Evolutionary conservation across 306 rosid species (phyloP).

Genomic region (Dalbergia cochinchinensis): DNA sequence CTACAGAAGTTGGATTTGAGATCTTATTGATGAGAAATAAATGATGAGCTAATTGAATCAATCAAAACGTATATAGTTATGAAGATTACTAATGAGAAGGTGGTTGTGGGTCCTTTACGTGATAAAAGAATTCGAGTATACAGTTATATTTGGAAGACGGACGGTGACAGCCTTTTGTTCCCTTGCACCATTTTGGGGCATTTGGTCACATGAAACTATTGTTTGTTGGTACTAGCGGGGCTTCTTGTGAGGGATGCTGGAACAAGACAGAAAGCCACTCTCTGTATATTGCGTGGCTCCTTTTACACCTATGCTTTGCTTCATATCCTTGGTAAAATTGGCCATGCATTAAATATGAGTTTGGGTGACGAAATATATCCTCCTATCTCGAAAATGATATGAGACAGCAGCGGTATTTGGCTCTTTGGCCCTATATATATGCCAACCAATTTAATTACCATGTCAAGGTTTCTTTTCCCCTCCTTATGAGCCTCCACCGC

Average conservation of each 20-base stretch:
- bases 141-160: constrained; percentile 35
- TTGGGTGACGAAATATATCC: neutral
- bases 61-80: no score
- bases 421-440: no score
- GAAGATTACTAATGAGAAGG: constrained; percentile 25
- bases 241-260: neutral
- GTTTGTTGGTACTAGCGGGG: neutral
- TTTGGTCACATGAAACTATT: constrained; percentile 40
- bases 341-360: neutral
- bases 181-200: constrained; percentile 39
- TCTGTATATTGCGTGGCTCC: constrained; percentile 25
- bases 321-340: neutral
- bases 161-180: constrained; percentile 24
- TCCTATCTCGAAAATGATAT: neutral
- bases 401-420: no score
- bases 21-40: no score
- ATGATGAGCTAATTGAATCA: no score
- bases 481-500: neutral
- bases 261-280: constrained; percentile 5
- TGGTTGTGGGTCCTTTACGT: constrained; percentile 36
- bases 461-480: neutral
- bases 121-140: constrained; percentile 21
- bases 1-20: no score
- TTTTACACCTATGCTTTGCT: constrained; percentile 1
- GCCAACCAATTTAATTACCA: neutral